These are phyloP conservation scores for Theileria parva DNA, from an alignment of 169 alveolate genomes.

Conservation along the genomic window DNA sequence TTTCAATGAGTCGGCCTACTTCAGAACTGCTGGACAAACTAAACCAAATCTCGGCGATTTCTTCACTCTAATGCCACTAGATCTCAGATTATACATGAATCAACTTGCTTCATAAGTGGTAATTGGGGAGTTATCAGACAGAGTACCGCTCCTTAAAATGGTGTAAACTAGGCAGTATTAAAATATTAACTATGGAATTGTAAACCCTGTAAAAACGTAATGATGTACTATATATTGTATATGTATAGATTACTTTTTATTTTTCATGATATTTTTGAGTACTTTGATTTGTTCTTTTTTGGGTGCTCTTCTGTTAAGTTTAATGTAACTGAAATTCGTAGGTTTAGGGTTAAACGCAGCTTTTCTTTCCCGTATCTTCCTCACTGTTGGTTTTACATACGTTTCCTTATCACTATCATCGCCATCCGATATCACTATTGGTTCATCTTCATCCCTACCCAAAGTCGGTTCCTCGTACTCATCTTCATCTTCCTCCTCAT, in stretches of 20 bases:
- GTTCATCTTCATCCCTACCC: not conserved
- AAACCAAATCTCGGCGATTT: conserved; percentile 37
- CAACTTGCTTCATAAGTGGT: not conserved
- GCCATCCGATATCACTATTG: not conserved
- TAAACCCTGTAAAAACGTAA: too few species aligned
- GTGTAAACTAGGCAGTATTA: too few species aligned
- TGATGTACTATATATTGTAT: not conserved
- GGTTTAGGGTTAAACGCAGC: not conserved
- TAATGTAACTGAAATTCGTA: conserved; percentile 52
- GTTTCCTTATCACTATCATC: not conserved
- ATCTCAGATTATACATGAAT: conserved; percentile 25
- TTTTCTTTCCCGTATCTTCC: not conserved
- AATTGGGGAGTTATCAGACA: too few species aligned
- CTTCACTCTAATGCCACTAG: conserved; percentile 42
- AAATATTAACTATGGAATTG: too few species aligned
- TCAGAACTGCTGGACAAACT: conserved; percentile 65
- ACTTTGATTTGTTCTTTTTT: conserved; percentile 49
- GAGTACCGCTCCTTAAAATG: too few species aligned
- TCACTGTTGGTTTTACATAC: not conserved
- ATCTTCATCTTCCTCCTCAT: conserved; percentile 53
- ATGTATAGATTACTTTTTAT: conserved; percentile 13
- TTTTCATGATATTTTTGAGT: conserved; percentile 35
- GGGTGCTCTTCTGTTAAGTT: conserved; percentile 41
- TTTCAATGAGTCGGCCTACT: conserved; percentile 39
- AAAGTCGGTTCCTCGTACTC: conserved; percentile 5